Evolutionary conservation across 805 yeast species (phyloP), one percentile per base, ranked within the genome.

Genomic region (Spathaspora sp.): DNA sequence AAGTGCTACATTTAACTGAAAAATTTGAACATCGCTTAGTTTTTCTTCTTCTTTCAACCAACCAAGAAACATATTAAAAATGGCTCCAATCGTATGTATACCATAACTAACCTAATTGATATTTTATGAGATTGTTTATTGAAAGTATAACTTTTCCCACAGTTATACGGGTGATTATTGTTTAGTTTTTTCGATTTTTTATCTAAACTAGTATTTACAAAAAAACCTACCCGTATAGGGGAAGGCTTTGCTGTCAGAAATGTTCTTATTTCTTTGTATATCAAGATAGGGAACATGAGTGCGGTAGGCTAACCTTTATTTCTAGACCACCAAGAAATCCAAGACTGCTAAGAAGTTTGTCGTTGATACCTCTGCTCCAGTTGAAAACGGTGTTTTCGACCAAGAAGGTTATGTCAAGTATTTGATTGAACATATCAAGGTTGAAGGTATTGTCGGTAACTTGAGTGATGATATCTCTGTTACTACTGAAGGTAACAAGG

Each of bases 341-440:
- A 78, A 83, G 75, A 82, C 81, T 73, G 83, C 88, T 73, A 88
- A 86, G 83, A 89, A 88, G 81, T 90, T 87, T 82, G 87, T 88
- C 70, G 93, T 94, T 73, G 98, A 93, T 83, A 89, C 87, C 73
- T 84, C 97, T 59, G 96, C 96, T 75, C 97, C 97, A 81, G 91
- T 91, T 73, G 96, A 89, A 76, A 89, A 89, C 79, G 96, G 92
- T 82, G 96, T 93, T 74, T 89, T 91, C 71, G 98, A 94, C 87
- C 94, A 96, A 77, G 87, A 94, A 73, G 86, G 96, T 69, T 91
- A 93, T 86, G 96, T 89, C 72, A 93, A 94, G 85, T 94, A 86
- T 93, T 87, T 94, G 79, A 85, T 87, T 76, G 98, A 94, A 82
- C 97, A 90, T 90, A 93, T 94, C 89, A 94, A 94, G 87, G 93